Percentiles rank a stretch among this genome's conserved stretches.
Conservation (phyloP, 306 rosid species). For the Hippophae rhamnoides region DNA sequence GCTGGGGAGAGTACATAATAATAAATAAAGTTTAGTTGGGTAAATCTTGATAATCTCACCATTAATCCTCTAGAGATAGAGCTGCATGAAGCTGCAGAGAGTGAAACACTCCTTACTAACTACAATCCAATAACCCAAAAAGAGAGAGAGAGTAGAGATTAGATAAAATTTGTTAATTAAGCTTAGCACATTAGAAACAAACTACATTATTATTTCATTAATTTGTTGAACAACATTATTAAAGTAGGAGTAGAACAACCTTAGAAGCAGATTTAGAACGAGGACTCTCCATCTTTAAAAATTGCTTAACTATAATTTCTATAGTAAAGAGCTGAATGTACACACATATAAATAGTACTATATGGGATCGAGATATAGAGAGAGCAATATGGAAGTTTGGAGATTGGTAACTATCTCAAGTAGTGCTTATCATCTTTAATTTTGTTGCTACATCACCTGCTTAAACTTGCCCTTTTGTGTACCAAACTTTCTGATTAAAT, state of each 20-base stretch:
- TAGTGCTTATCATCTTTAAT: constrained; percentile 12
- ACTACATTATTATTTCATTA: background rate
- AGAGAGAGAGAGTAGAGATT: constrained; percentile 9
- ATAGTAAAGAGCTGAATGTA: background rate
- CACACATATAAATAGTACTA: constrained; percentile 26
- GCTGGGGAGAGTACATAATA: background rate
- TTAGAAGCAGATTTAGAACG: constrained; percentile 47
- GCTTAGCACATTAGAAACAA: constrained; percentile 7
- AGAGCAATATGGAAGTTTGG: constrained; percentile 29
- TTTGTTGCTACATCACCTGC: constrained; percentile 77
- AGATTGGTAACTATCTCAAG: constrained; percentile 55
- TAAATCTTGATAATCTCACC: constrained; percentile 39
- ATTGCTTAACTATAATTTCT: background rate
- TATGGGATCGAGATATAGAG: background rate
- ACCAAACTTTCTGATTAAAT: constrained; percentile 98
- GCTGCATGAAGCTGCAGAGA: constrained; percentile 59
- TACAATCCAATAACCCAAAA: constrained; percentile 16
- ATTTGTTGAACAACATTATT: background rate
- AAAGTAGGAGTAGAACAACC: constrained; percentile 24
- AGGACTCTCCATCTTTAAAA: constrained; percentile 46
- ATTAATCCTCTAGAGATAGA: constrained; percentile 37
- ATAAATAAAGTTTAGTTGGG: background rate
- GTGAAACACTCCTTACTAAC: constrained; percentile 52
- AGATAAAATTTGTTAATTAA: constrained; percentile 8
- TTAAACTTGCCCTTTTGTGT: constrained; percentile 20